phyloP scores from a whole-genome alignment of 2,329 filamentous ascomycete species.

The Curvularia lunata region DNA sequence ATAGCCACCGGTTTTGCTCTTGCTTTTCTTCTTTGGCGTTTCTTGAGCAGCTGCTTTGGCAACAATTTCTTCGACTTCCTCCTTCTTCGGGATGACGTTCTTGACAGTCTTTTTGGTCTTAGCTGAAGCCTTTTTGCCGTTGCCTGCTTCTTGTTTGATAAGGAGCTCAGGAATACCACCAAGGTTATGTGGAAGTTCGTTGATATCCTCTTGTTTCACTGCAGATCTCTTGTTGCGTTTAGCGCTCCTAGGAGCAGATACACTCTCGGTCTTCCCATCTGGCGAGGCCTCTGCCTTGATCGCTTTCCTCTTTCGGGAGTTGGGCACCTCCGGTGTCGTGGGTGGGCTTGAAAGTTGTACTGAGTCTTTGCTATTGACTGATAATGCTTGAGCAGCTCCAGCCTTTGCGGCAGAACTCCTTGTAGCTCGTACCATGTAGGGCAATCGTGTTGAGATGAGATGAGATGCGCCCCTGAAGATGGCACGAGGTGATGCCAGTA shows the following conservation, averaged over 20 bases:
- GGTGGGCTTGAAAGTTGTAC: constrained; percentile 54
- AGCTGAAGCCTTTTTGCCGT: constrained; percentile 12
- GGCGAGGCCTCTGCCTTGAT: constrained; percentile 28
- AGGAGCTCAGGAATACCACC: constrained; percentile 43
- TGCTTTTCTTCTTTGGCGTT: constrained; percentile 43
- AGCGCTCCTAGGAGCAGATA: constrained; percentile 26
- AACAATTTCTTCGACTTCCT: constrained; percentile 31
- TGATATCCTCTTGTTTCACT: constrained; percentile 50
- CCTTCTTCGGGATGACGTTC: constrained; percentile 25
- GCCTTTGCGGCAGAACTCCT: constrained; percentile 34
- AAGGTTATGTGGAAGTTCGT: constrained; percentile 65
- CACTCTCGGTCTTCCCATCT: constrained; percentile 9
- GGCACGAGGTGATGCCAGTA: constrained; percentile 9
- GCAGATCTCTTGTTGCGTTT: constrained; percentile 49
- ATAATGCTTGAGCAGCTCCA: constrained; percentile 14
- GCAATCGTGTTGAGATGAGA: constrained; percentile 2
- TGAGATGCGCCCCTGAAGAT: constrained; percentile 7
- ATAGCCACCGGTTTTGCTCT: constrained; percentile 52
- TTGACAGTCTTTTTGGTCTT: constrained; percentile 32
- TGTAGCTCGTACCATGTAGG: constrained; percentile 43
- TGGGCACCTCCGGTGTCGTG: constrained; percentile 45
- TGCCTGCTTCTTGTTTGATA: constrained; percentile 12
- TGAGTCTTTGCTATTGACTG: constrained; percentile 29
- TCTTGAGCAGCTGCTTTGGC: constrained; percentile 33
- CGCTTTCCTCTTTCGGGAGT: constrained; percentile 36